phyloP scores from a whole-genome alignment of 75 land plant genomes.

The Selaginella moellendorffii region DNA sequence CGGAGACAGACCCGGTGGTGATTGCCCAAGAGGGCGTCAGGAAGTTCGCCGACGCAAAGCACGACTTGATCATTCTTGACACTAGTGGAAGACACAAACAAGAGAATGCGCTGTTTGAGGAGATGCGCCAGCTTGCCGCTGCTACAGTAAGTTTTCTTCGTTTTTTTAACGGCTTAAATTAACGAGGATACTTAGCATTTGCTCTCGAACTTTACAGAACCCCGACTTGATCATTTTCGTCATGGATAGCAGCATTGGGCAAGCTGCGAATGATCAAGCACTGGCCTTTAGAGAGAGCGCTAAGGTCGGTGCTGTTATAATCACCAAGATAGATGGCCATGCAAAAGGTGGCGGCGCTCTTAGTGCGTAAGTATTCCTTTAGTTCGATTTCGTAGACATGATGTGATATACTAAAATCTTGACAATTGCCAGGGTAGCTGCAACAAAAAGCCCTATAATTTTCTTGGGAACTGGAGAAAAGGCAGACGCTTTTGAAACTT shows the following conservation, averaged over 20 bases:
- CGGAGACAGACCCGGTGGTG: constrained; percentile 90
- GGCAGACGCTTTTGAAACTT: constrained; percentile 96
- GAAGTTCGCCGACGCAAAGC: constrained; percentile 78
- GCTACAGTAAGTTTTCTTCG: constrained; percentile 92
- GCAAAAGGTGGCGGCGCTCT: too few species aligned
- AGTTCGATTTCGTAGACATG: too few species aligned
- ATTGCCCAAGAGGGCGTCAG: constrained; percentile 94
- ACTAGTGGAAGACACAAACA: constrained; percentile 99
- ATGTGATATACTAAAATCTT: not conserved
- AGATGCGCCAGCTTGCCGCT: constrained; percentile 98
- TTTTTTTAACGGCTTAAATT: constrained; percentile 97
- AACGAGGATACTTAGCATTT: too few species aligned
- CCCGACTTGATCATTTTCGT: too few species aligned
- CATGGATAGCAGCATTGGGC: too few species aligned
- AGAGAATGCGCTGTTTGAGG: constrained; percentile 96
- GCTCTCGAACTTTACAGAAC: too few species aligned
- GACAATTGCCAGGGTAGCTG: constrained; percentile 62
- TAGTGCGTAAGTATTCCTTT: constrained; percentile 69
- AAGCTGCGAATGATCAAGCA: too few species aligned
- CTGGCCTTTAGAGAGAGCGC: too few species aligned
- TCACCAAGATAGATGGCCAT: too few species aligned
- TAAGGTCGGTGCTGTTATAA: too few species aligned
- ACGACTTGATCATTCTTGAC: constrained; percentile 92
- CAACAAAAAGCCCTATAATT: constrained; percentile 94
- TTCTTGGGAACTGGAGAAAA: constrained; percentile 97